Evolutionary conservation across 805 yeast genomes (phyloP).

Genomic region (Yamadazyma sp.): DNA sequence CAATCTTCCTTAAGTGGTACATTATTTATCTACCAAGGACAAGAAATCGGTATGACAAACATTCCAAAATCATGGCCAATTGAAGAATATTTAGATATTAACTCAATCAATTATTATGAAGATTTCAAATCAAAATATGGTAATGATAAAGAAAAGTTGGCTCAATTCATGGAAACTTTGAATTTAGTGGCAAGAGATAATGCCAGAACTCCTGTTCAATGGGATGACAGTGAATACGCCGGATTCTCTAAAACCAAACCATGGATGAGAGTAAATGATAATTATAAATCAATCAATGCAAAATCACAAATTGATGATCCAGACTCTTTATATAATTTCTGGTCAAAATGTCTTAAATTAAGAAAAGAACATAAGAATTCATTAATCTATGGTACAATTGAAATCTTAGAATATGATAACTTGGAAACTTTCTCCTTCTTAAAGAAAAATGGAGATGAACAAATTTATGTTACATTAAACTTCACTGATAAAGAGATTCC

Average conservation of each 20-base stretch:
- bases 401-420: slow-evolving; percentile 41
- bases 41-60: slow-evolving; percentile 57
- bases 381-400: slow-evolving; percentile 42
- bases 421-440: slow-evolving; percentile 36
- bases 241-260: slow-evolving; percentile 51
- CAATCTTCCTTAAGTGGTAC: slow-evolving; percentile 51
- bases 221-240: slow-evolving; percentile 44
- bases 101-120: slow-evolving; percentile 41
- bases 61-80: slow-evolving; percentile 42
- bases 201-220: slow-evolving; percentile 56
- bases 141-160: slow-evolving; percentile 6
- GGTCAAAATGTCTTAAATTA: slow-evolving; percentile 39
- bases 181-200: slow-evolving; percentile 48
- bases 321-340: slow-evolving; percentile 44
- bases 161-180: slow-evolving; percentile 28
- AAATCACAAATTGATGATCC: slow-evolving; percentile 45
- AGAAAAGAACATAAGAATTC: slow-evolving; percentile 45
- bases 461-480: slow-evolving; percentile 40
- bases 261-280: slow-evolving; percentile 54
- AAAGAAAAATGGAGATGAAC: slow-evolving; percentile 29
- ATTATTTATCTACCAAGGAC: slow-evolving; percentile 57
- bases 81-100: slow-evolving; percentile 50
- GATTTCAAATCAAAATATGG: slow-evolving; percentile 25
- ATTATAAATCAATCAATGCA: slow-evolving; percentile 48
- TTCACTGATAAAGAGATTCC: slow-evolving; percentile 32